Evolutionary conservation across 2,329 filamentous ascomycete species (phyloP), one percentile per base, ranked within the genome.

Genomic region (Talaromyces marneffei): DNA sequence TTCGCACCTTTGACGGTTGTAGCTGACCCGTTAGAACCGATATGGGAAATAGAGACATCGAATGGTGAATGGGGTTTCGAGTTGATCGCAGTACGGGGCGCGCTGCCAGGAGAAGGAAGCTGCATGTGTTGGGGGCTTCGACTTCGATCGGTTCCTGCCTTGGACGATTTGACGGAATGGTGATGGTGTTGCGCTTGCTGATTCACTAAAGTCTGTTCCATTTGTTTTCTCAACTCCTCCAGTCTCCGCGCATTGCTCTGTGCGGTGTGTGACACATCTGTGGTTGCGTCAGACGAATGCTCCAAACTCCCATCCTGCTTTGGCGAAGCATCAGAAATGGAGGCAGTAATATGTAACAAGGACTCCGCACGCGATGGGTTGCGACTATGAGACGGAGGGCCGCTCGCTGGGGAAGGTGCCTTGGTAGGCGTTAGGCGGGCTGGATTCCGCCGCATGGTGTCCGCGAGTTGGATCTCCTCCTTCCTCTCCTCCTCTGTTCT

Each of bases 141-240:
- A 20, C 4, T 50, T 5, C 25, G 29, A 8, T 44, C 46, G 31
- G 56, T 20, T 25, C 40, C 57, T 57, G 31, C 29, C 5, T 61
- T 62, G 61, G 42, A 68, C 10, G 52, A n/a, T 18, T 40, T 55
- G 10, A 4, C n/a, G 23, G 16, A 14, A 2, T 56, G 64, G 23
- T 64, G 64, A 42, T 73, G 70, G 56, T 74, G 70, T 61, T 75
- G 74, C 68, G 70, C 72, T 63, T 77, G 75, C 60, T 77, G 74
- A 59, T 74, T 73, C 35, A 72, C 69, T 31, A 77, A 68, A 42
- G 75, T 66, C 60, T 77, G 75, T 62, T 77, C 75, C 75, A 78
- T 78, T 67, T 74, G 72, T 64, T 71, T 72, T 60, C 73, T 73
- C 48, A 78, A 60, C 61, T 77, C 74, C 39, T 75, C 74, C 9